Evolutionary conservation across 2,329 filamentous ascomycete genomes (phyloP).

Genomic region (Claviceps arundinis): DNA sequence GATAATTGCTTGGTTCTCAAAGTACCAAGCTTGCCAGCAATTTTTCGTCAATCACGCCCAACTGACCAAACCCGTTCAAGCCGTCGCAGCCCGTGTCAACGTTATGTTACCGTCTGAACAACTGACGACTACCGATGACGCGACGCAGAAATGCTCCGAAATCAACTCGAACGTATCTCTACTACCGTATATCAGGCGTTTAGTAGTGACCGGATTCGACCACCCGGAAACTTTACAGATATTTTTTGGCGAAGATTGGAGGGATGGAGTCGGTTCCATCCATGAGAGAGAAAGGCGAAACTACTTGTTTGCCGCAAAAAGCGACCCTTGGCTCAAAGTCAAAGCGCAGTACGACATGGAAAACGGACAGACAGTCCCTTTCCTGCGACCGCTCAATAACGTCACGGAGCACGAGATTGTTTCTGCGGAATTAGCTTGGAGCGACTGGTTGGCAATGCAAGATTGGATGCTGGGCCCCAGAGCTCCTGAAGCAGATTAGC

Average conservation of each 20-base stretch:
- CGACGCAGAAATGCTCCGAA: neutral
- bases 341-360: constrained; percentile 85
- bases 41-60: constrained; percentile 92
- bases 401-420: constrained; percentile 70
- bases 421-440: constrained; percentile 74
- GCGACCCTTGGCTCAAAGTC: constrained; percentile 75
- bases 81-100: constrained; percentile 80
- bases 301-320: constrained; percentile 91
- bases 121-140: constrained; percentile 28
- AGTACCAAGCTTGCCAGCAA: constrained; percentile 76
- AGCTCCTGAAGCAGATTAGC: constrained; percentile 34
- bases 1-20: constrained; percentile 86
- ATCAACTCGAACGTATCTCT: constrained; percentile 25
- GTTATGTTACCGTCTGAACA: constrained; percentile 86
- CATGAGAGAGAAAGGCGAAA: constrained; percentile 87
- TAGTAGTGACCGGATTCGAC: constrained; percentile 88
- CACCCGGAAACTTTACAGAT: constrained; percentile 75
- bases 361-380: constrained; percentile 72
- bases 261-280: constrained; percentile 61
- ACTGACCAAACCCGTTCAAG: constrained; percentile 69
- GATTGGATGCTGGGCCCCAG: constrained; percentile 95
- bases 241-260: constrained; percentile 95
- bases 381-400: constrained; percentile 68
- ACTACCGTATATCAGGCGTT: constrained; percentile 77
- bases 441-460: constrained; percentile 90